Base-by-base conservation (phyloP, 2,329 filamentous ascomycete species). In the Pyrenochaeta sp. region DNA sequence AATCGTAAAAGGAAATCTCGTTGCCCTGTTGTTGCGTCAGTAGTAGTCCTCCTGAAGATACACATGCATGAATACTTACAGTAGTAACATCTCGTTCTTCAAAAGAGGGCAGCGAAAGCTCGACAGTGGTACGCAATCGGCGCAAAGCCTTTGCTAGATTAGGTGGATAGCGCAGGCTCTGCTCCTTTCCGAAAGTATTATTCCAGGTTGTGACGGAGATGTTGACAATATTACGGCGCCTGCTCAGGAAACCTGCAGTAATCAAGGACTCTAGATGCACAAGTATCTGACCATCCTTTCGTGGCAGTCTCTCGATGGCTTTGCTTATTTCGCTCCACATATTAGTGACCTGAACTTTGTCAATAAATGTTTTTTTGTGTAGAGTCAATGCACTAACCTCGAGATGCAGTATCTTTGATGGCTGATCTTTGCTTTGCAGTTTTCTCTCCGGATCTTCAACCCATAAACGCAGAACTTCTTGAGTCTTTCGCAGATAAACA, bases 141-240 rank as follows among this genome's bases (percentile, higher is more conserved):
- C 83, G 78, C 30, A 97, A 78, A 1, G 87, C 83, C 2, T 80
- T 74, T 63, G 87, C 86, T 4, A 97, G 79, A 27, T 78, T 79
- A 10, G 83, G 74, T 0, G 92, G 89, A 72, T 91, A 94, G 20
- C 84, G 76, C 1, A 92, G 68, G 4, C 77, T 76, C 3, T 85
- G 79, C 33, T 84, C 81, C 14, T 83, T 77, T 17, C 87, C 87
- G 66, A 91, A 92, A 0, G 87, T 83, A 0, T 75, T 71, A 61
- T 92, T 93, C 92, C 92, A 97, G 56, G 84, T 80, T 14, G 75
- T 68, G 21, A 87, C 79, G 1, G 85, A 82, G 2, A 69, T 69
- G 40, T 83, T 84, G 10, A 81, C 79, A 9, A 84, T 79, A 3
- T 71, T 74, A 41, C 76, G 78, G 58, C 84, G 81, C 5, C 77